Evolutionary conservation across 176 grass and related monocot genomes (phyloP).

Genomic region (Themeda triandra): DNA sequence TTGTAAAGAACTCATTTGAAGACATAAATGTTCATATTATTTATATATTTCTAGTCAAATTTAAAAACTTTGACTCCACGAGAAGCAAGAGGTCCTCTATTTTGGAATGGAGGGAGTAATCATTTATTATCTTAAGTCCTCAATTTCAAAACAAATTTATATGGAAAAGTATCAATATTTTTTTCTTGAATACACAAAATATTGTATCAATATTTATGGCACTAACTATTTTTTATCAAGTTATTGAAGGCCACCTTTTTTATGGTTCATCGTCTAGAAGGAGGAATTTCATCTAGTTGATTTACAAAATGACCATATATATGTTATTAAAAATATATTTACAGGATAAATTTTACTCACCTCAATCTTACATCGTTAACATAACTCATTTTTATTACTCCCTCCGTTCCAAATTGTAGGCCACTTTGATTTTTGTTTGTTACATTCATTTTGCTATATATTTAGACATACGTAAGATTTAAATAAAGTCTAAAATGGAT

Average conservation of each 20-base stretch:
- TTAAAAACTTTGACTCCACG: background rate
- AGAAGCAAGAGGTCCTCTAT: background rate
- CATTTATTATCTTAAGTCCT: background rate
- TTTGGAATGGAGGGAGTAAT: background rate
- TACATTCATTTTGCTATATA: too few species aligned
- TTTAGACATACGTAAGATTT: too few species aligned
- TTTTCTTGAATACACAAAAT: too few species aligned
- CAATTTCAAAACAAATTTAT: background rate
- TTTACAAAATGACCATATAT: background rate
- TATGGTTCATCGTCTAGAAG: background rate
- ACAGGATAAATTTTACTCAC: background rate
- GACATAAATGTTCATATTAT: background rate
- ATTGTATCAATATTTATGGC: background rate
- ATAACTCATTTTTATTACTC: background rate
- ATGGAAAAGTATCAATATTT: too few species aligned
- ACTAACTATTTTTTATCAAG: background rate
- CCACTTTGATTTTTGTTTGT: too few species aligned
- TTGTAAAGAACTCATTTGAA: background rate
- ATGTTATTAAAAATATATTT: background rate
- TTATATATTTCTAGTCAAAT: background rate
- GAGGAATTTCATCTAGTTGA: background rate
- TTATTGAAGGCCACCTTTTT: background rate
- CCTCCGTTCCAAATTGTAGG: too few species aligned
- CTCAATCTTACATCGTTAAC: background rate
- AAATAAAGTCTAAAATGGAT: too few species aligned